Evolutionary conservation across 345 rosid genomes (phyloP).

Genomic region (Erysimum cheiranthoides): DNA sequence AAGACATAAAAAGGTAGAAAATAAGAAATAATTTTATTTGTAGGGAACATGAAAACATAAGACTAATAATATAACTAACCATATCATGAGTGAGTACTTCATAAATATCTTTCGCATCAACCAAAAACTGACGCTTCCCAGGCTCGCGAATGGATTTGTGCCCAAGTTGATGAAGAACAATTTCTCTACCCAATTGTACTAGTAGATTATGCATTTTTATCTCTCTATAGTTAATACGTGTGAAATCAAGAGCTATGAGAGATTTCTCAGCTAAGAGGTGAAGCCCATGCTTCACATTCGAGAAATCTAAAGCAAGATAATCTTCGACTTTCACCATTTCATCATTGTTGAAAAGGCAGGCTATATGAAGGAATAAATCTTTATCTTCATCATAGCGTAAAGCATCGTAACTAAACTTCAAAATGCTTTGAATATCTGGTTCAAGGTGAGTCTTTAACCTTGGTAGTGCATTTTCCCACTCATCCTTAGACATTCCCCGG

Average conservation of each 20-base stretch:
- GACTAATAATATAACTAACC: not conserved
- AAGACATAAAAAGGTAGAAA: not conserved
- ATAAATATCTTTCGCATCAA: not conserved
- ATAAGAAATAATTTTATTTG: not conserved
- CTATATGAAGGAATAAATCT: not conserved
- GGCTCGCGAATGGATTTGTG: not conserved
- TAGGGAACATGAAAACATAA: not conserved
- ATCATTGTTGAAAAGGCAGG: not conserved
- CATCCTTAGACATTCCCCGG: not conserved
- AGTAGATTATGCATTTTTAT: not conserved
- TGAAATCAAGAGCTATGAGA: not conserved
- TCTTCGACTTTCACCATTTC: not conserved
- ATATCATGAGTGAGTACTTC: not conserved
- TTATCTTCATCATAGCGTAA: not conserved
- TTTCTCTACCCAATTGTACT: not conserved
- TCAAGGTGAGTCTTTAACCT: not conserved
- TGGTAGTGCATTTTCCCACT: not conserved
- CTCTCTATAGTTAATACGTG: rapidly evolving
- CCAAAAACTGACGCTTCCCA: not conserved
- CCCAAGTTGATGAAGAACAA: not conserved
- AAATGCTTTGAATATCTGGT: not conserved
- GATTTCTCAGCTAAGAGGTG: not conserved
- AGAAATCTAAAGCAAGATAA: not conserved
- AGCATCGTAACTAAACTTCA: not conserved
- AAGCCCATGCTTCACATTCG: not conserved